phyloP scores from a whole-genome alignment of 1,284 basidiomycete genomes.

The Gymnopus androsaceus region DNA sequence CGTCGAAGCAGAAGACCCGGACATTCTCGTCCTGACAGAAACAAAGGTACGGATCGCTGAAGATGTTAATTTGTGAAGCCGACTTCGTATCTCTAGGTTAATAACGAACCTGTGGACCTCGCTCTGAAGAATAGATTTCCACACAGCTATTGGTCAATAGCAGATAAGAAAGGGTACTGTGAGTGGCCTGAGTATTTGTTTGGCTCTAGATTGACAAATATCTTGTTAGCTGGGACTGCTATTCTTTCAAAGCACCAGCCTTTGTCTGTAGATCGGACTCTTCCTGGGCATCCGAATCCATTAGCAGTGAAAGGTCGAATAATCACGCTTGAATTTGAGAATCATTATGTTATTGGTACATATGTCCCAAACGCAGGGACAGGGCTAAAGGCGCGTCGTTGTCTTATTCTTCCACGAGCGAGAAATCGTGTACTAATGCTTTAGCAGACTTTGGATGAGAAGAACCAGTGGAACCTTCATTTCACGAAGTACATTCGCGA shows the following conservation, averaged over 20 bases:
- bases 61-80: background rate
- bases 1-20: constrained; percentile 80
- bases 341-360: constrained; percentile 74
- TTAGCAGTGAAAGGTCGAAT: constrained; percentile 71
- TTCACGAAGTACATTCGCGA: constrained; percentile 73
- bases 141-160: constrained; percentile 74
- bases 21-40: constrained; percentile 79
- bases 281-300: constrained; percentile 74
- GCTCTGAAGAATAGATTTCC: constrained; percentile 60
- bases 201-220: constrained; percentile 2
- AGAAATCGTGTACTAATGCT: background rate
- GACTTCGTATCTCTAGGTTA: constrained; percentile 50
- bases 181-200: constrained; percentile 22
- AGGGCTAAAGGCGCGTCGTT: constrained; percentile 63
- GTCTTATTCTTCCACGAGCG: background rate
- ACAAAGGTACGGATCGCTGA: constrained; percentile 59
- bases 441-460: constrained; percentile 65
- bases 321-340: constrained; percentile 78
- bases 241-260: constrained; percentile 81
- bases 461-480: constrained; percentile 76
- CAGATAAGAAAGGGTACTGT: constrained; percentile 78
- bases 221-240: constrained; percentile 70
- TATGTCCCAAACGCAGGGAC: constrained; percentile 89
- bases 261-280: constrained; percentile 60
- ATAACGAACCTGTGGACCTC: constrained; percentile 63